Base-by-base conservation (phyloP, 441 rosid species). In the Raphanus hybrid region DNA sequence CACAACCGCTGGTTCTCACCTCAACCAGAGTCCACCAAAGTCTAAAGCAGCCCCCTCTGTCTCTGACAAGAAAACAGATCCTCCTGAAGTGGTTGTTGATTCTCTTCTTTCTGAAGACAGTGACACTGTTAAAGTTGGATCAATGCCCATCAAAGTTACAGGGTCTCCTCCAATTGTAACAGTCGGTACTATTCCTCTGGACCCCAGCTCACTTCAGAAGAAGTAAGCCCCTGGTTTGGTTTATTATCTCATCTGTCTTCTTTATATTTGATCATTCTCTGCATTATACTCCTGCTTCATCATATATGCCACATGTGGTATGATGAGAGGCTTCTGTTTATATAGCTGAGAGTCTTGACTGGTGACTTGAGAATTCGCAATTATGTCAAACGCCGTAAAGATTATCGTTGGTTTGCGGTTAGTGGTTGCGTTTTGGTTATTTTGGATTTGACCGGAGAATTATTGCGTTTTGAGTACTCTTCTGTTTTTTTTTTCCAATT, bases 151-250 rank as follows among this genome's bases (percentile, higher is more conserved):
- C 37, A 88, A 92, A 73, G 91, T 92, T 8, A 86, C 86, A 0
- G 89, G 90, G 10, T 76, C 91, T 74, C 62, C 91, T 59, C 81
- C 87, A 69, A 27, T 73, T 35, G 69, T 88, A 61, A 88, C 80
- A 3, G 84, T 90, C 29, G 98, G 96, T 43, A 84, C 88, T 6
- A 86, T 93, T 81, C 86, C 90, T 6, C 89, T 87, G 54, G 87
- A 90, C 72, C 84, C 90, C 8, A 84, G 75, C 58, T 79, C 83
- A 12, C 80, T 87, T 29, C 82, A 78, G 82, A 74, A 78, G 82
- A 74, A 75, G 72, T 78, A 67, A 72, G 37, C 26, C 14, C 41
- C 2, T n/a, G 58, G 62, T 58, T 76, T 14, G 68, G 69, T 26
- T 20, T 43, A 5, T 32, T 2, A 45, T 12, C 48, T 32, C 1